phyloP scores from a whole-genome alignment of 305 asterid species.

The Fraxinus latifolia region DNA sequence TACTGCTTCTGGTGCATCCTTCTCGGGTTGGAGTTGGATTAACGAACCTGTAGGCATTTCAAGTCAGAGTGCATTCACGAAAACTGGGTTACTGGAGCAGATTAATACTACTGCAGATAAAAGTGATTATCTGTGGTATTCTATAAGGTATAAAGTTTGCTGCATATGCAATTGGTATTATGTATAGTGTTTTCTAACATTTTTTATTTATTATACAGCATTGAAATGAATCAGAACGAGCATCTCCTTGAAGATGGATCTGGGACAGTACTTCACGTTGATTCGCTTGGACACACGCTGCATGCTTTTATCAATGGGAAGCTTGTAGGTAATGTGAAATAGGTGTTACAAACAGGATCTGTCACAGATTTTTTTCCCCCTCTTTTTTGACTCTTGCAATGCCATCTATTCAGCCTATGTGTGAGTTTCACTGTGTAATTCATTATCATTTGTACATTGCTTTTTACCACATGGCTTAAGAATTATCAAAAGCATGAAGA shows the following conservation, averaged over 20 bases:
- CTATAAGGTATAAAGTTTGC: slow-evolving; percentile 52
- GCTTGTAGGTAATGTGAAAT: slow-evolving; percentile 59
- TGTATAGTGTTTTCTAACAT: slow-evolving; percentile 2
- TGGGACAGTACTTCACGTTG: slow-evolving; percentile 59
- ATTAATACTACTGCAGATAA: slow-evolving; percentile 85
- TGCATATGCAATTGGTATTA: not conserved
- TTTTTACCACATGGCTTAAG: not conserved
- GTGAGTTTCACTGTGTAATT: not conserved
- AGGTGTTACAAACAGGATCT: not conserved
- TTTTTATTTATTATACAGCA: slow-evolving; percentile 39
- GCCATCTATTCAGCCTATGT: not conserved
- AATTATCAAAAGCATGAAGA: not conserved
- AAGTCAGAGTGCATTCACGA: slow-evolving; percentile 53
- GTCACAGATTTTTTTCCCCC: not conserved
- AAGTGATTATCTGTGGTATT: slow-evolving; percentile 93
- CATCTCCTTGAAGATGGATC: slow-evolving; percentile 62
- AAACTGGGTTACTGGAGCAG: slow-evolving; percentile 70
- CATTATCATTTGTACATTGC: not conserved
- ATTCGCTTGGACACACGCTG: slow-evolving; percentile 77
- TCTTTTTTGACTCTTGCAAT: not conserved
- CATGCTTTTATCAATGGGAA: slow-evolving; percentile 65
- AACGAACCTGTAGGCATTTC: slow-evolving; percentile 88
- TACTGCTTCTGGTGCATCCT: slow-evolving; percentile 35
- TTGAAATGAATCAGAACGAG: slow-evolving; percentile 47
- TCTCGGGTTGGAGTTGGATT: slow-evolving; percentile 76